A percentile compares a stretch with the other conserved stretches of the same genome.
Conservation (phyloP, 2,329 filamentous ascomycete genomes). For the Hymenoscyphus occultus region DNA sequence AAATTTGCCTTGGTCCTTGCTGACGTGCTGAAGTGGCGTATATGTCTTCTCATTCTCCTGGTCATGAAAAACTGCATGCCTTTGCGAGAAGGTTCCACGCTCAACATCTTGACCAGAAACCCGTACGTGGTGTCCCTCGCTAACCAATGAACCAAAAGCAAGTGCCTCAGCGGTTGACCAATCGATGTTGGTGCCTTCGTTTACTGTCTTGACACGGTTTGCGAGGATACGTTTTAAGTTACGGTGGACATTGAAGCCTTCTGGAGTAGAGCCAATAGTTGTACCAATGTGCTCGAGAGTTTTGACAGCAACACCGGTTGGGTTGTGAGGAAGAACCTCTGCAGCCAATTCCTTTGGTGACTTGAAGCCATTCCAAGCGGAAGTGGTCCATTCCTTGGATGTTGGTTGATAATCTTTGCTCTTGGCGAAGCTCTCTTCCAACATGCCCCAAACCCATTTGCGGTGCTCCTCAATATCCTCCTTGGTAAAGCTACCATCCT, state of each 20-base stretch:
- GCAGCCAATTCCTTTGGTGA: constrained; percentile 95
- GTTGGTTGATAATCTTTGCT: constrained; percentile 97
- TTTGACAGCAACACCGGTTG: constrained; percentile 73
- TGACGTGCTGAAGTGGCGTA: constrained; percentile 85
- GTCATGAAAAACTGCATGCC: constrained; percentile 95
- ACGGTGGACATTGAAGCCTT: constrained; percentile 84
- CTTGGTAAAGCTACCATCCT: constrained; percentile 93
- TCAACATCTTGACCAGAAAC: constrained; percentile 98
- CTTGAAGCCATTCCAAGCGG: constrained; percentile 99
- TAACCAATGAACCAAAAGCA: constrained; percentile 86
- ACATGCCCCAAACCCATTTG: constrained; percentile 99
- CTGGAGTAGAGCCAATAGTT: constrained; percentile 73
- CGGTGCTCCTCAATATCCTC: constrained; percentile 98
- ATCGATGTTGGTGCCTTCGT: constrained; percentile 92
- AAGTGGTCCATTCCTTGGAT: constrained; percentile 97
- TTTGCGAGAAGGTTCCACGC: constrained; percentile 98
- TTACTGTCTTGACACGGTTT: constrained; percentile 86
- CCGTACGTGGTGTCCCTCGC: constrained; percentile 94
- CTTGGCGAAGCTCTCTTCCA: constrained; percentile 94
- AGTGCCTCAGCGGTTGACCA: constrained; percentile 96
- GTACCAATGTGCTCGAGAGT: constrained; percentile 79
- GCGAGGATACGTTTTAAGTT: constrained; percentile 95
- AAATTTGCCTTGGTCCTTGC: constrained; percentile 90
- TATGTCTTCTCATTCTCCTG: constrained; percentile 92
- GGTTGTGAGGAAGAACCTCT: constrained; percentile 87